These are phyloP conservation scores for Mycena olivaceomarginata DNA, from an alignment of 768 basidiomycete genomes.

Conservation along the genomic window DNA sequence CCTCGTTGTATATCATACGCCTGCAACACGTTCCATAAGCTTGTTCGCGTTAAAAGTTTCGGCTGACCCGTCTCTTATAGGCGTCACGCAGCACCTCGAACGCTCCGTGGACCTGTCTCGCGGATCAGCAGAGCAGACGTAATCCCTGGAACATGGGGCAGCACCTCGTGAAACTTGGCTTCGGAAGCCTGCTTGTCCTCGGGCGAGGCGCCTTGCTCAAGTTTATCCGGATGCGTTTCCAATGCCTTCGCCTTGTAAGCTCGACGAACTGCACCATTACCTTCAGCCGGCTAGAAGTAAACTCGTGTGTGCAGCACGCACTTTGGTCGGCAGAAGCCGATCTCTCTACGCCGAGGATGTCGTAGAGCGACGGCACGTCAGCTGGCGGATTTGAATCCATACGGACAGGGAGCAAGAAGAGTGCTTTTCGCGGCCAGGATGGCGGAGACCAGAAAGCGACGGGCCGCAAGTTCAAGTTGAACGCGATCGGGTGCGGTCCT, in stretches of 20 bases:
- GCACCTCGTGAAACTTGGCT: slow-evolving; percentile 77
- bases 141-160: slow-evolving; percentile 34
- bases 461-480: slow-evolving; percentile 21
- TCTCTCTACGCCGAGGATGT: slow-evolving; percentile 44
- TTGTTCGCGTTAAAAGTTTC: background rate
- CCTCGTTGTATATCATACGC: slow-evolving; percentile 66
- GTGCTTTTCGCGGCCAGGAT: slow-evolving; percentile 32
- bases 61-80: slow-evolving; percentile 71
- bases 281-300: background rate
- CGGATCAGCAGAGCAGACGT: slow-evolving; percentile 30
- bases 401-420: slow-evolving; percentile 3
- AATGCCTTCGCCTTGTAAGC: slow-evolving; percentile 82
- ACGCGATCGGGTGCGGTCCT: slow-evolving; percentile 32
- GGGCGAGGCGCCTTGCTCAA: slow-evolving; percentile 71
- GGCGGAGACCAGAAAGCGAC: background rate
- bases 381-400: slow-evolving; percentile 26
- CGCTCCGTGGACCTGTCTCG: slow-evolving; percentile 74
- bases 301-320: slow-evolving; percentile 30
- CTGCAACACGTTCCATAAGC: slow-evolving; percentile 50
- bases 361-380: slow-evolving; percentile 40
- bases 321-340: slow-evolving; percentile 49
- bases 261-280: slow-evolving; percentile 69
- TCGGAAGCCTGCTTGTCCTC: slow-evolving; percentile 73
- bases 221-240: slow-evolving; percentile 86
- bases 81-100: slow-evolving; percentile 76